Percentiles rank a stretch among this genome's conserved stretches.
Evolutionary conservation across 257 asterid species (phyloP).

Genomic region (Orobanche coerulescens): DNA sequence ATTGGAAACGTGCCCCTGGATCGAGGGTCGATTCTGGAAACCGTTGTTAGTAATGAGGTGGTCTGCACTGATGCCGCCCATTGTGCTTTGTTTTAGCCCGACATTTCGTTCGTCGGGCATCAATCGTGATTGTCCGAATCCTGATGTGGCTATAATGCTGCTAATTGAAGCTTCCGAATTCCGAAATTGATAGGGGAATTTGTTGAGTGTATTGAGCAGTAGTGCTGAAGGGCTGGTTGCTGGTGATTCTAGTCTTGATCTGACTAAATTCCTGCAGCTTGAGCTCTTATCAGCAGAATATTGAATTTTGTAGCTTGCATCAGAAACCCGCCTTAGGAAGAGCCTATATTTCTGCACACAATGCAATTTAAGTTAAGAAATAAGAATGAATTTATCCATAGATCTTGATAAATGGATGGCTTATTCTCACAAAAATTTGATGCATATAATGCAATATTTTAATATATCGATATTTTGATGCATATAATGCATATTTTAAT

Average conservation of each 20-base stretch:
- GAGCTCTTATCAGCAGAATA: slow-evolving; percentile 3
- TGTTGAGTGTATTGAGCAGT: not conserved
- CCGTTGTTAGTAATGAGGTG: too few relatives aligned
- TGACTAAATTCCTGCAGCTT: not conserved
- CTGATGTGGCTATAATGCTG: not conserved
- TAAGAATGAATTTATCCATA: too few relatives aligned
- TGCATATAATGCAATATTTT: too few relatives aligned
- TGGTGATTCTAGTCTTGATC: slow-evolving; percentile 5
- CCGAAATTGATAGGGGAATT: not conserved
- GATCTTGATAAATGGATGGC: too few relatives aligned
- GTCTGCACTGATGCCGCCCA: too few relatives aligned
- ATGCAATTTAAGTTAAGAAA: too few relatives aligned
- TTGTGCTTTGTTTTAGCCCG: slow-evolving; percentile 3
- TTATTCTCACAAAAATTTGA: too few relatives aligned
- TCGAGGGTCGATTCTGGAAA: not conserved
- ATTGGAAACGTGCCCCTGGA: slow-evolving; percentile 8
- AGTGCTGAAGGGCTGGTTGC: slow-evolving; percentile 2
- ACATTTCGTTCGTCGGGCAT: slow-evolving; percentile 11
- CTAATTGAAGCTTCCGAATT: slow-evolving; percentile 7
- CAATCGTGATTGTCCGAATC: slow-evolving; percentile 21
- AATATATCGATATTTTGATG: too few relatives aligned
- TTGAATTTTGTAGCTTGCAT: slow-evolving; percentile 29
- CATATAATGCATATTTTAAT: too few relatives aligned
- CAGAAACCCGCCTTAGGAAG: slow-evolving; percentile 35
- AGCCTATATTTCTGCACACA: slow-evolving; percentile 44